Conservation (phyloP, 306 rosid genomes). For the Neltuma alba region DNA sequence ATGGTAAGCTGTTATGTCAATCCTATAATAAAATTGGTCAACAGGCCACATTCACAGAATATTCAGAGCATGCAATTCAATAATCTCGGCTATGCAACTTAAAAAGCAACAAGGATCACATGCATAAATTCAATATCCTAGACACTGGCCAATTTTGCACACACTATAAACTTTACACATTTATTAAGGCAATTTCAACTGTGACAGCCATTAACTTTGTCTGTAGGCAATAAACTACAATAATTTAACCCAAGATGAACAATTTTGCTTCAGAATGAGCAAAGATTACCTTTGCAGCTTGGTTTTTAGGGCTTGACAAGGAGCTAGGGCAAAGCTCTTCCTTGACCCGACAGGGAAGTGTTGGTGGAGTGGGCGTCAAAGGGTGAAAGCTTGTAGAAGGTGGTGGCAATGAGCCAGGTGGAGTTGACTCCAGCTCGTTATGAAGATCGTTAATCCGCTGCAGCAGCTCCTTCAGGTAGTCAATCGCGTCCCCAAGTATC, state of each 20-base stretch:
- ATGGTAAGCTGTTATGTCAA: not conserved
- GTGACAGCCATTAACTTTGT: not conserved
- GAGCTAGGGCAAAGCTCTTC: slow-evolving; percentile 74
- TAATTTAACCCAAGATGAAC: not conserved
- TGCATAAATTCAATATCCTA: not conserved
- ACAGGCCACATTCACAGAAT: slow-evolving; percentile 14
- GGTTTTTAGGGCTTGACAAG: slow-evolving; percentile 61
- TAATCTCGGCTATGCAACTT: slow-evolving; percentile 14
- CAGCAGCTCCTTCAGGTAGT: slow-evolving; percentile 82
- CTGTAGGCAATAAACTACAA: slow-evolving; percentile 21
- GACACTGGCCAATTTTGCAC: not conserved
- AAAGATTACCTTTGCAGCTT: slow-evolving; percentile 68
- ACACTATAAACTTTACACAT: not conserved
- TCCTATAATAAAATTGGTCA: not conserved
- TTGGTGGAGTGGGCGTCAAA: slow-evolving; percentile 59
- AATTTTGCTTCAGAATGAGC: not conserved
- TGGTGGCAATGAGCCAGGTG: slow-evolving; percentile 53
- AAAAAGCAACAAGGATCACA: not conserved
- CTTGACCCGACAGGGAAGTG: slow-evolving; percentile 70
- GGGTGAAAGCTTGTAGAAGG: slow-evolving; percentile 67
- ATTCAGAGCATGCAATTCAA: slow-evolving; percentile 15
- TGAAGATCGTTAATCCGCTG: slow-evolving; percentile 76
- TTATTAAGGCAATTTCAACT: slow-evolving; percentile 11
- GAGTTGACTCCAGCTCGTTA: slow-evolving; percentile 63
- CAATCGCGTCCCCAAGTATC: slow-evolving; percentile 85